These are phyloP conservation scores for Suillus subalutaceus DNA, from an alignment of 768 basidiomycete species.

Conservation along the genomic window DNA sequence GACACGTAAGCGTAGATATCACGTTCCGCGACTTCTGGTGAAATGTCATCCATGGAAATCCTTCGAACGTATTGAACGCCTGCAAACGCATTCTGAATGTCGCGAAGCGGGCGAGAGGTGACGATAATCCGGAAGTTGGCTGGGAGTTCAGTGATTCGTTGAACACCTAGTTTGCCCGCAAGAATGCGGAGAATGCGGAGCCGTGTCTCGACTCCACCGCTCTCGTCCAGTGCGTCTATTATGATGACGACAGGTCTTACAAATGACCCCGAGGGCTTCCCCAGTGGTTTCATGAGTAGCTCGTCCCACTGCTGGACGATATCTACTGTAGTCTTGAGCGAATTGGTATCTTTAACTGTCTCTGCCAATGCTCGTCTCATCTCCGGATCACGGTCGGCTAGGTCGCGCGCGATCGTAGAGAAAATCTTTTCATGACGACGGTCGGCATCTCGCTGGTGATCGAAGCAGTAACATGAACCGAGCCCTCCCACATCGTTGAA, in stretches of 20 bases:
- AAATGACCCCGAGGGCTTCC: slow-evolving; percentile 4
- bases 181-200: slow-evolving; percentile 17
- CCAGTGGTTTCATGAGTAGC: slow-evolving; percentile 19
- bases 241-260: slow-evolving; percentile 26
- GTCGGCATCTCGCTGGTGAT: slow-evolving; percentile 11
- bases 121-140: slow-evolving; percentile 11
- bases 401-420: slow-evolving; percentile 13
- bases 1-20: too few species aligned
- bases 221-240: slow-evolving; percentile 28
- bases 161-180: background rate
- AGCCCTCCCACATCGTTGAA: background rate
- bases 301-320: slow-evolving; percentile 17
- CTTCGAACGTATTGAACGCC: background rate
- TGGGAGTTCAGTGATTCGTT: slow-evolving; percentile 7
- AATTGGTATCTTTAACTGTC: background rate
- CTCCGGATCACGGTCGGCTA: slow-evolving; percentile 6
- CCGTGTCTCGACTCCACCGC: slow-evolving; percentile 11
- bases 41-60: background rate
- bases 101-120: slow-evolving; percentile 3
- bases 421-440: slow-evolving; percentile 16
- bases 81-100: background rate
- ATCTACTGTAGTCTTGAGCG: slow-evolving; percentile 2
- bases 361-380: slow-evolving; percentile 3
- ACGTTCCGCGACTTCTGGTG: too few species aligned
- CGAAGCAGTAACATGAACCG: slow-evolving; percentile 7